A percentile compares a stretch with the other conserved stretches of the same genome.
These are phyloP conservation scores for Neurospora intermedia DNA, from an alignment of 495 filamentous ascomycete genomes.

Conservation along the genomic window DNA sequence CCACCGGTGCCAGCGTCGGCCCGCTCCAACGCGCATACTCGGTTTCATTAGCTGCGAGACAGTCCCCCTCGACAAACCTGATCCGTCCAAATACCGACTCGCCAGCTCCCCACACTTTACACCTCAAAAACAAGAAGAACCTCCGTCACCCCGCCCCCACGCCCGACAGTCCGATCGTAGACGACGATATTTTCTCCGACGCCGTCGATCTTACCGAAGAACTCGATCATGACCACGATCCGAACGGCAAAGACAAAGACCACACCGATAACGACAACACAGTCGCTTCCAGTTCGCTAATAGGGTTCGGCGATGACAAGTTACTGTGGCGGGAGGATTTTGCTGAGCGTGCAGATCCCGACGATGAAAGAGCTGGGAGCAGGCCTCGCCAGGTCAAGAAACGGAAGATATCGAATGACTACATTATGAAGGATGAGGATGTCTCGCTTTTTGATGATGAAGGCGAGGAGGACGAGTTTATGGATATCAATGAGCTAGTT, in stretches of 20 bases:
- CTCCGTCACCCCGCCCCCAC: neutral
- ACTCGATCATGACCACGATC: conserved; percentile 24
- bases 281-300: conserved; percentile 31
- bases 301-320: conserved; percentile 31
- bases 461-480: conserved; percentile 22
- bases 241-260: conserved; percentile 5
- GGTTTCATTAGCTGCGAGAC: conserved; percentile 12
- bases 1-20: conserved; percentile 18
- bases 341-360: conserved; percentile 22
- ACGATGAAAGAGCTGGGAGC: neutral
- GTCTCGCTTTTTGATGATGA: neutral
- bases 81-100: neutral
- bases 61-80: neutral
- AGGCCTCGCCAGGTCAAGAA: neutral
- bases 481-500: conserved; percentile 22
- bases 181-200: conserved; percentile 31
- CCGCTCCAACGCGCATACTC: conserved; percentile 26
- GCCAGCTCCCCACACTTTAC: neutral
- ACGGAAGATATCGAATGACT: conserved; percentile 55
- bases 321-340: conserved; percentile 51
- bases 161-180: conserved; percentile 1
- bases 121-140: neutral
- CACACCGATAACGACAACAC: neutral
- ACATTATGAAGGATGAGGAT: neutral
- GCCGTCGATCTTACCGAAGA: conserved; percentile 62